Base-by-base conservation (phyloP, 2,329 filamentous ascomycete species). In the Exophiala viscosa region DNA sequence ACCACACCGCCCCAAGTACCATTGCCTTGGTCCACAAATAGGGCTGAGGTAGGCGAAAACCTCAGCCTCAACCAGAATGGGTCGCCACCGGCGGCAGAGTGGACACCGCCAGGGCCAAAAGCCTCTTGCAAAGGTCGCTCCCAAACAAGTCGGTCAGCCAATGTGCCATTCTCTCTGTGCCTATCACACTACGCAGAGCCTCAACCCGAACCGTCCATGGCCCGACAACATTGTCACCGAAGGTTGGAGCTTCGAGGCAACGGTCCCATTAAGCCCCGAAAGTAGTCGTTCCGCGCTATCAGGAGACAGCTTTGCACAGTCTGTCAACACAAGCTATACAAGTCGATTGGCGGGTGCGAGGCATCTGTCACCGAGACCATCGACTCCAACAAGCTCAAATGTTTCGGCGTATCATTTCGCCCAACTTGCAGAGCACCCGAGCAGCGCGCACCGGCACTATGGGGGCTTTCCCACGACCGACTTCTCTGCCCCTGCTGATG, bases 331-430 rank as follows among this genome's bases (percentile, higher is more conserved):
- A 10, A 48, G 49, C 39, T 48, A 52, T 32, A 55, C 55, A 31
- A 42, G 38, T 33, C 33, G 38, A n/a, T 17, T 58, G 11, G 51
- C 20, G 15, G 31, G 48, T 47, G 52, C 41, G 38, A 49, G 52
- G 32, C 36, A 50, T 33, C 28, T 52, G 15, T 55, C 55, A 28
- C 55, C 52, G 13, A 52, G 52, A 7, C 51, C 38, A 28, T 33
- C 45, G 28, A 54, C 48, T 18, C 52, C 55, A 10, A 50, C 45
- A 34, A 58, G 49, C 46, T 54, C 55, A 31, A 54, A 15, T 20
- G 38, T 50, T 18, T 45, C 45, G 17, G 43, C 17, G 13, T 33
- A 42, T 13, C 41, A 52, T 17, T 36, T 23, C 10, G 20, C 23
- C 17, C 35, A 45, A 32, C 15, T 41, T 36, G 34, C 39, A 23